These are phyloP conservation scores for Crithidia mellificae DNA, from an alignment of 208 protist species.

Conservation along the genomic window DNA sequence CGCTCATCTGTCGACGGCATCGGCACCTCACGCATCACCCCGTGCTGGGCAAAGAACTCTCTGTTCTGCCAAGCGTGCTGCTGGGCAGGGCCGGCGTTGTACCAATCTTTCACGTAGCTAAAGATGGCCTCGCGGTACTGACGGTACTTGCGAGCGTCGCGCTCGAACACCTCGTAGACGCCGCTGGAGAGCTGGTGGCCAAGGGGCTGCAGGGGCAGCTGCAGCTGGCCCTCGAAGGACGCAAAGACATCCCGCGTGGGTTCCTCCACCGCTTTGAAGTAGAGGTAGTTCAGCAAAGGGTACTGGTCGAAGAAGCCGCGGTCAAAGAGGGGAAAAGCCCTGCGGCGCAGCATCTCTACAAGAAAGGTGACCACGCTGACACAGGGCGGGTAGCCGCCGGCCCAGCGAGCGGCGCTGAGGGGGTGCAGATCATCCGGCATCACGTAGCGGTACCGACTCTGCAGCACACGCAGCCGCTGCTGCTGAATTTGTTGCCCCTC, in stretches of 20 bases:
- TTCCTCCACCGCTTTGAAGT: slow-evolving; percentile 49
- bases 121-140: slow-evolving; percentile 91
- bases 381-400: slow-evolving; percentile 41
- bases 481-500: background rate
- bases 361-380: slow-evolving; percentile 58
- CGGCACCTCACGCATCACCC: slow-evolving; percentile 14
- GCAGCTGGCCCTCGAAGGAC: slow-evolving; percentile 91
- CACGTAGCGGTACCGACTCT: slow-evolving; percentile 21
- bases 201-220: slow-evolving; percentile 96
- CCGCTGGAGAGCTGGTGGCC: slow-evolving; percentile 96
- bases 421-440: slow-evolving; percentile 54
- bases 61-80: slow-evolving; percentile 41
- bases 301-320: slow-evolving; percentile 67
- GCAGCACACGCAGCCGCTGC: slow-evolving; percentile 13
- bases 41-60: slow-evolving; percentile 17
- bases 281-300: slow-evolving; percentile 63
- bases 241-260: slow-evolving; percentile 55
- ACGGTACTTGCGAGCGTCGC: slow-evolving; percentile 96
- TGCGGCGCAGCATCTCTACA: slow-evolving; percentile 76
- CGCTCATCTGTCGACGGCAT: slow-evolving; percentile 24
- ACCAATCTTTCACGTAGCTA: slow-evolving; percentile 69
- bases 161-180: slow-evolving; percentile 99
- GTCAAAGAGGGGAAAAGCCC: slow-evolving; percentile 65
- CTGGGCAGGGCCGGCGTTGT: slow-evolving; percentile 20
- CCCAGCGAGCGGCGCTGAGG: slow-evolving; percentile 51